Conservation (phyloP, 2,329 filamentous ascomycete species). For the Sporothrix curviconia region DNA sequence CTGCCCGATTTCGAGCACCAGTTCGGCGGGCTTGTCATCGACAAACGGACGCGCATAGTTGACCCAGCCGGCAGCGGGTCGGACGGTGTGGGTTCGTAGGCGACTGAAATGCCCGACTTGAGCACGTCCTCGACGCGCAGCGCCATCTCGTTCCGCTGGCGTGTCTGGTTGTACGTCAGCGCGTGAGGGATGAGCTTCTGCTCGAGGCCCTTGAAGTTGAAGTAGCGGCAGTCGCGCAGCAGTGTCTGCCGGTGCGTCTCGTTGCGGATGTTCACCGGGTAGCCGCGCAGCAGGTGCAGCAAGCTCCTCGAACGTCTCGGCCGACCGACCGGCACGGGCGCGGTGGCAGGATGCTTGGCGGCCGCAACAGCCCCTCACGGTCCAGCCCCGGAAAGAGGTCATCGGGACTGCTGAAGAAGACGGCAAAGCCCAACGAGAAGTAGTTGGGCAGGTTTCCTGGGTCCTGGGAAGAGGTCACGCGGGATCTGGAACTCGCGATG, state of each 20-base stretch:
- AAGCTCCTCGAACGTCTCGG: slow-evolving; percentile 81
- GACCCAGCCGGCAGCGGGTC: slow-evolving; percentile 47
- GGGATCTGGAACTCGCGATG: slow-evolving; percentile 83
- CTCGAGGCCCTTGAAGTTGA: slow-evolving; percentile 85
- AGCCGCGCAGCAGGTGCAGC: slow-evolving; percentile 74
- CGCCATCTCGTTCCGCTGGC: slow-evolving; percentile 65
- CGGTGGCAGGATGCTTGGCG: slow-evolving; percentile 81
- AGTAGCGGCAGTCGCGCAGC: slow-evolving; percentile 82
- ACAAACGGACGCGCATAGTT: slow-evolving; percentile 79
- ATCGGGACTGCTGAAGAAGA: slow-evolving; percentile 74
- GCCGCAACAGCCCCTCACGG: slow-evolving; percentile 70
- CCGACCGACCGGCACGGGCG: slow-evolving; percentile 68
- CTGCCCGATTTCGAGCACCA: slow-evolving; percentile 75
- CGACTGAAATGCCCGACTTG: slow-evolving; percentile 71
- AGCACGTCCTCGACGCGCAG: slow-evolving; percentile 81
- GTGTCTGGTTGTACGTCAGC: slow-evolving; percentile 66
- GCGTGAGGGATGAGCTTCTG: slow-evolving; percentile 75
- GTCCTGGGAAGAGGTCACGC: slow-evolving; percentile 73
- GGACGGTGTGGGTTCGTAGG: slow-evolving; percentile 35
- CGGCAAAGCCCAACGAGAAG: slow-evolving; percentile 83
- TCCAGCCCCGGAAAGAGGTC: slow-evolving; percentile 84
- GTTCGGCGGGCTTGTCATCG: slow-evolving; percentile 65
- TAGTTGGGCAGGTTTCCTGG: slow-evolving; percentile 93
- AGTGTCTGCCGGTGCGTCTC: slow-evolving; percentile 72
- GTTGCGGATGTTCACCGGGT: slow-evolving; percentile 68